Evolutionary conservation across 306 rosid genomes (phyloP).

Genomic region (Parietaria judaica): DNA sequence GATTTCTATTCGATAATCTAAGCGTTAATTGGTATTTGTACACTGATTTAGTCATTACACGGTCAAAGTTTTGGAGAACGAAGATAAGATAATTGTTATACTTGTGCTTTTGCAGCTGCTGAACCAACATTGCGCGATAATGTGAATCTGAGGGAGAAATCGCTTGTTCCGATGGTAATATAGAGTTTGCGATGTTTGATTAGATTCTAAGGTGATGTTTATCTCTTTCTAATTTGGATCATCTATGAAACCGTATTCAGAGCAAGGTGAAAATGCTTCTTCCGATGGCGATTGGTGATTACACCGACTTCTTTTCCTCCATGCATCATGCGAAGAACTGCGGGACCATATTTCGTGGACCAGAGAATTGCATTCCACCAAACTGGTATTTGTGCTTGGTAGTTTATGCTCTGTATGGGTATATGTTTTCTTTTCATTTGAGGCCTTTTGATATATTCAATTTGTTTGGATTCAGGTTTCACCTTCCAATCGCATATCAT

Average conservation of each 20-base stretch:
- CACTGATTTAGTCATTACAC: background rate
- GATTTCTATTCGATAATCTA: background rate
- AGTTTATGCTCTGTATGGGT: slow-evolving; percentile 1
- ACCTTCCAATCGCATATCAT: slow-evolving; percentile 89
- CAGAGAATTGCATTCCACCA: slow-evolving; percentile 45
- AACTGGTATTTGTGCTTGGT: slow-evolving; percentile 48
- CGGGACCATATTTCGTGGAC: slow-evolving; percentile 77
- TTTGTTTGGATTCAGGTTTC: slow-evolving; percentile 48
- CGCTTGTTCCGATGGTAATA: slow-evolving; percentile 69
- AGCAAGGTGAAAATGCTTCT: slow-evolving; percentile 60
- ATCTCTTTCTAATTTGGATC: slow-evolving; percentile 11
- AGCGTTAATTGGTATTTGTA: background rate
- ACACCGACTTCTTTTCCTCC: slow-evolving; percentile 83
- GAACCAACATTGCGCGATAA: slow-evolving; percentile 79
- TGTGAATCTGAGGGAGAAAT: slow-evolving; percentile 50
- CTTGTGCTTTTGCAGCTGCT: slow-evolving; percentile 28
- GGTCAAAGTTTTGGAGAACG: too few relatives aligned
- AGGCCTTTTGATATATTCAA: slow-evolving; percentile 3
- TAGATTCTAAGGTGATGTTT: background rate
- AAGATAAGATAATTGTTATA: background rate
- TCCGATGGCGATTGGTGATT: slow-evolving; percentile 80
- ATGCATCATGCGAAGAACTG: slow-evolving; percentile 80
- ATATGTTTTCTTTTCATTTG: background rate
- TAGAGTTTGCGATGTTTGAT: slow-evolving; percentile 4
- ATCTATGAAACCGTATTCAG: slow-evolving; percentile 35